A percentile compares a stretch with the other conserved stretches of the same genome.
phyloP scores from a whole-genome alignment of 2,329 filamentous ascomycete species.

The Aspergillus floridensis region DNA sequence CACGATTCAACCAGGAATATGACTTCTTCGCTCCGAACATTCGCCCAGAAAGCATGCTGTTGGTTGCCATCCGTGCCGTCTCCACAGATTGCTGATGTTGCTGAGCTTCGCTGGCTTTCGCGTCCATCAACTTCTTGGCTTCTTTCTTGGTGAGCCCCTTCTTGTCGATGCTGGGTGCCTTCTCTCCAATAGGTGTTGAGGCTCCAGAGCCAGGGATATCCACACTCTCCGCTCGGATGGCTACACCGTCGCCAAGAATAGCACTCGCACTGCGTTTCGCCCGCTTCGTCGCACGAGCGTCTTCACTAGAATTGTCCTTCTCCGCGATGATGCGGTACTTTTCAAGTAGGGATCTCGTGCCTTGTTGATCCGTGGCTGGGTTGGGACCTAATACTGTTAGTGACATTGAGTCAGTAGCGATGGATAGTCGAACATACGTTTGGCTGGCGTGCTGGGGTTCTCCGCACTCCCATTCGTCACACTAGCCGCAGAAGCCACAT shows the following conservation, averaged over 20 bases:
- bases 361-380: conserved; percentile 41
- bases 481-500: conserved; percentile 56
- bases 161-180: conserved; percentile 58
- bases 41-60: conserved; percentile 55
- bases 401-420: conserved; percentile 8
- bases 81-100: conserved; percentile 79
- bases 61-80: conserved; percentile 75
- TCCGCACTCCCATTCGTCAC: conserved; percentile 38
- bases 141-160: conserved; percentile 87
- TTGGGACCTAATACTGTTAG: conserved; percentile 34
- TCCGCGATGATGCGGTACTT: conserved; percentile 62
- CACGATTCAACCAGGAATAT: conserved; percentile 49
- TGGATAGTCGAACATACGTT: conserved; percentile 34
- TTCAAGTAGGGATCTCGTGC: conserved; percentile 45
- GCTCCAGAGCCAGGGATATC: conserved; percentile 62
- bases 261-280: conserved; percentile 59
- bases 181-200: conserved; percentile 45
- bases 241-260: conserved; percentile 51
- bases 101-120: conserved; percentile 71
- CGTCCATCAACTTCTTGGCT: conserved; percentile 69
- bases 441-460: conserved; percentile 35
- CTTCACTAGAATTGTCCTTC: conserved; percentile 69
- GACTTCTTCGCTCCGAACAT: conserved; percentile 48
- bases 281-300: conserved; percentile 66
- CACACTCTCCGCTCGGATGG: conserved; percentile 54